Evolutionary conservation across 768 basidiomycete species (phyloP), one percentile per base, ranked within the genome.

Genomic region (Leccinum imitatum): DNA sequence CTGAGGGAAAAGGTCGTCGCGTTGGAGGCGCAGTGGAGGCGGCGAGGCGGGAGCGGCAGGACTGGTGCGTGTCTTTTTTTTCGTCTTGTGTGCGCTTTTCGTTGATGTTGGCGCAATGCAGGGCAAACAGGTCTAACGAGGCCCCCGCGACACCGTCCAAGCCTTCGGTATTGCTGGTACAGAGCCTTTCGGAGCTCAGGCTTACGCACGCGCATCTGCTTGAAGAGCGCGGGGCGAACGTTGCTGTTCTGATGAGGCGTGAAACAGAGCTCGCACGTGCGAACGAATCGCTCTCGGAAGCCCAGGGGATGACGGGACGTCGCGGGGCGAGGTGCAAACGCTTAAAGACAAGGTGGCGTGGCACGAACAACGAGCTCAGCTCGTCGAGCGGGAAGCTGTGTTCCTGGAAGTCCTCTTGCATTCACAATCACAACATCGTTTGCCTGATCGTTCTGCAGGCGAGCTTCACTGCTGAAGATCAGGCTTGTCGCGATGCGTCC

Each of bases 21-120:
- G 46, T 71, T 90, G 33, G 87, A 91, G 64, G 88, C 82, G 0
- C 87, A 90, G 73, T 90, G 0, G 87, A 86, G 9, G 87, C 82
- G 1, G 83, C 78, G 6, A 71, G 83, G 44, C 73, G 71, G 55
- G 87, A 87, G 66, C 75, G 83, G 41, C 81, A 84, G 66, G 80
- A 81, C 51, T 86, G 87, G 87, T 84, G 58, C 21, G 77, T 69
- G 8, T 39, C 39, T 27, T 27, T 27, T 17, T 39, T 37, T 39
- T 17, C 6, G 37, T 37, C 39, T 39, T 39, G 39, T 17, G 17
- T 39, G 39, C 17, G 17, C 15, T 39, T 39, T 9, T 39, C 15
- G 39, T 17, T 39, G 39, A 39, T 1, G 35, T 37, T 37, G 35
- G 27, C 27, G 35, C 17, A 7, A 11, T 19, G 27, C 63, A 82